These are phyloP conservation scores for Stenocarpella maydis DNA, from an alignment of 2,329 filamentous ascomycete genomes.

Conservation along the genomic window DNA sequence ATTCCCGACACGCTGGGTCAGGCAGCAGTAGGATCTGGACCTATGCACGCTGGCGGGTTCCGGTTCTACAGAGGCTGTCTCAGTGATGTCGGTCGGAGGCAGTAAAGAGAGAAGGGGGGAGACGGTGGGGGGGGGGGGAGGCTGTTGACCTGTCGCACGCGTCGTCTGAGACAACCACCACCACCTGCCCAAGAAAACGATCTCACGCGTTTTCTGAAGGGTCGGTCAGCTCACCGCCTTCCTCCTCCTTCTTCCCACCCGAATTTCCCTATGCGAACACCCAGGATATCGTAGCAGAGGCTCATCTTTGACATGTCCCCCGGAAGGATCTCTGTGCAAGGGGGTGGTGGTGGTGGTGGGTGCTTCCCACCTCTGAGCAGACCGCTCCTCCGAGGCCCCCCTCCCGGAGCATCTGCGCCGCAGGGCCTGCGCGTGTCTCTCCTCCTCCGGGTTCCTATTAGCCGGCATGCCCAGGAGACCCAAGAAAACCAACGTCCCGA, in stretches of 20 bases:
- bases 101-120: not conserved
- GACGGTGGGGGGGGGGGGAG: not conserved
- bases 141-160: slow-evolving; percentile 15
- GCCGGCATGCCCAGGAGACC: not conserved
- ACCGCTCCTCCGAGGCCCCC: not conserved
- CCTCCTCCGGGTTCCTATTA: not conserved
- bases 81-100: slow-evolving; percentile 15
- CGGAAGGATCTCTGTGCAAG: not conserved
- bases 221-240: slow-evolving; percentile 2
- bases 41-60: slow-evolving; percentile 18
- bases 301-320: not conserved
- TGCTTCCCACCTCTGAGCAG: not conserved
- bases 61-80: slow-evolving; percentile 32
- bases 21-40: slow-evolving; percentile 6
- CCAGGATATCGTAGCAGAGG: too few species aligned
- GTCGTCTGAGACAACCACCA: slow-evolving; percentile 13
- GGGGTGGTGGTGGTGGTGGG: not conserved
- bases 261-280: not conserved
- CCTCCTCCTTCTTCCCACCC: not conserved
- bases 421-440: not conserved
- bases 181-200: not conserved
- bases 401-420: not conserved
- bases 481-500: not conserved
- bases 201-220: not conserved
- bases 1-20: slow-evolving; percentile 33